Percentiles rank a stretch among this genome's conserved stretches.
These are phyloP conservation scores for Paraconiothyrium sp. DNA, from an alignment of 2,329 filamentous ascomycete genomes.

Conservation along the genomic window DNA sequence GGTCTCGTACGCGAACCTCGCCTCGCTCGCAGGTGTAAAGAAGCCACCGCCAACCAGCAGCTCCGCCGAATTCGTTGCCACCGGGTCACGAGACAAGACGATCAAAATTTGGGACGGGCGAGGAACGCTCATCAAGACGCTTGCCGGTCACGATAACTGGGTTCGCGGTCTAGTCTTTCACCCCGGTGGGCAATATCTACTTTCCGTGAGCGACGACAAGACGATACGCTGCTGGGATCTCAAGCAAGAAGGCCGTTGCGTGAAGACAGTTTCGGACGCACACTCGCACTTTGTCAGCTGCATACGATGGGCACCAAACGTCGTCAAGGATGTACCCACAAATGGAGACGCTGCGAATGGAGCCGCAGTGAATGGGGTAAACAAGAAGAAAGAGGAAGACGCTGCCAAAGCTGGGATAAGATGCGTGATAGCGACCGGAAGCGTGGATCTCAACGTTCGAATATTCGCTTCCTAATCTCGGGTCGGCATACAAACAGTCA, in stretches of 20 bases:
- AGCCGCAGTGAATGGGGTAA: constrained; percentile 52
- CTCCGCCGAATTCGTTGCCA: constrained; percentile 87
- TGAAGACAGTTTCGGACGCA: constrained; percentile 79
- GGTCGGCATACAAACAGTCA: not conserved
- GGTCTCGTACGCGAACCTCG: constrained; percentile 78
- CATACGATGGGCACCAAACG: constrained; percentile 84
- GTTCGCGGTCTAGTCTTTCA: constrained; percentile 87
- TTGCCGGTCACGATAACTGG: constrained; percentile 95
- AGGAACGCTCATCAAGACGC: constrained; percentile 83
- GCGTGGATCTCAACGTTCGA: constrained; percentile 81
- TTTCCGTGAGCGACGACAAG: constrained; percentile 90
- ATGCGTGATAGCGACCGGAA: constrained; percentile 87
- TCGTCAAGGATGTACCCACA: constrained; percentile 67
- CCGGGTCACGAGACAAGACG: constrained; percentile 87
- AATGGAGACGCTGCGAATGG: constrained; percentile 56
- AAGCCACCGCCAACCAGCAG: constrained; percentile 78
- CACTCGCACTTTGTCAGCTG: constrained; percentile 88
- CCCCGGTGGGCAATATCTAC: constrained; percentile 87
- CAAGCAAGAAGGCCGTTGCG: constrained; percentile 86
- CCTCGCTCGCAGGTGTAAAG: constrained; percentile 81
- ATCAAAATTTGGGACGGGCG: constrained; percentile 90
- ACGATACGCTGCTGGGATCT: constrained; percentile 94
- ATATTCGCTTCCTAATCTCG: constrained; percentile 71
- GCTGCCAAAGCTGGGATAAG: constrained; percentile 72
- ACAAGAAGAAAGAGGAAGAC: constrained; percentile 62